phyloP scores from a whole-genome alignment of 345 rosid genomes.

The Salix exigua region DNA sequence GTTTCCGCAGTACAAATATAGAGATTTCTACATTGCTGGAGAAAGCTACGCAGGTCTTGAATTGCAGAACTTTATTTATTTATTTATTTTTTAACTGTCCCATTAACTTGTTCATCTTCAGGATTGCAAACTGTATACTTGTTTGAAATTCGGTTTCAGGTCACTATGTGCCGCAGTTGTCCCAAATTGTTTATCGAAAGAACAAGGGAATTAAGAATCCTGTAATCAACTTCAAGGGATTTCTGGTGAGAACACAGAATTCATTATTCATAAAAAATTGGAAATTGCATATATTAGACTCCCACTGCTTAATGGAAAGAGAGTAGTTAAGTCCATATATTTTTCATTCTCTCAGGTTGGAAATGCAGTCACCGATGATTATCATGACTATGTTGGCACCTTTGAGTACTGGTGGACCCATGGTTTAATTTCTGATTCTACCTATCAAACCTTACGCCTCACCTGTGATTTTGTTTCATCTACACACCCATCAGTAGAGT shows the following conservation, averaged over 20 bases:
- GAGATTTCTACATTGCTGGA: slow-evolving; percentile 91
- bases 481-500: slow-evolving; percentile 62
- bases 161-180: slow-evolving; percentile 95
- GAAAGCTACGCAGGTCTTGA: slow-evolving; percentile 87
- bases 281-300: not conserved
- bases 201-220: slow-evolving; percentile 66
- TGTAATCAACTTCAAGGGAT: slow-evolving; percentile 81
- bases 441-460: slow-evolving; percentile 50
- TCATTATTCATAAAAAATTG: not conserved
- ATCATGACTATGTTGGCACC: slow-evolving; percentile 72
- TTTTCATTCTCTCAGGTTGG: slow-evolving; percentile 54
- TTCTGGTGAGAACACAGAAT: slow-evolving; percentile 54
- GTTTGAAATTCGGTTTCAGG: slow-evolving; percentile 41
- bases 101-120: not conserved
- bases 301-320: slow-evolving; percentile 6
- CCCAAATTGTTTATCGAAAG: slow-evolving; percentile 64
- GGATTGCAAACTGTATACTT: not conserved
- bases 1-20: slow-evolving; percentile 91
- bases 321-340: not conserved
- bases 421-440: slow-evolving; percentile 89
- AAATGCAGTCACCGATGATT: slow-evolving; percentile 91
- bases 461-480: slow-evolving; percentile 58
- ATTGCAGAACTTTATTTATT: not conserved
- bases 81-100: not conserved
- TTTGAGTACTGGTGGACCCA: slow-evolving; percentile 98